Conservation (phyloP, 2,329 filamentous ascomycete species). For the Trichophyton benhamiae region DNA sequence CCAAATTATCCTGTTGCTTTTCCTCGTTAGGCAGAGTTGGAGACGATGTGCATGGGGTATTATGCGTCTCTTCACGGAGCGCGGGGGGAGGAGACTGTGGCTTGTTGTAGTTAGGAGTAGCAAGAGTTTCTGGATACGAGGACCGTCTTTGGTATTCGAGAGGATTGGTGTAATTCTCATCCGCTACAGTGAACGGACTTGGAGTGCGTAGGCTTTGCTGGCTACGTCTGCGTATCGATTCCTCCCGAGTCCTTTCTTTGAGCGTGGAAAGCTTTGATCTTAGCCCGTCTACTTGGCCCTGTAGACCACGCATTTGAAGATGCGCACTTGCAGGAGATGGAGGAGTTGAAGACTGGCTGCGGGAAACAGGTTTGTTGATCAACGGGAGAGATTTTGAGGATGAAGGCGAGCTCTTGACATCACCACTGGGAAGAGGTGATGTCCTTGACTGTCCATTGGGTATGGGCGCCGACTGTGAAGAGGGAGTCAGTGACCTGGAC, state of each 20-base stretch:
- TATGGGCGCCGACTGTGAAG: neutral
- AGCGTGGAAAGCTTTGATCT: slow-evolving; percentile 74
- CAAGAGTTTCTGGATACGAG: neutral
- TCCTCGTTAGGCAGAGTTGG: neutral
- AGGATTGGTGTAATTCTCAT: slow-evolving; percentile 41
- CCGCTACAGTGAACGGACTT: slow-evolving; percentile 67
- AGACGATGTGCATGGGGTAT: neutral
- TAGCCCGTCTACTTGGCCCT: slow-evolving; percentile 73
- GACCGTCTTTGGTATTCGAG: slow-evolving; percentile 1
- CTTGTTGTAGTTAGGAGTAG: neutral
- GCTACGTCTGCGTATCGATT: slow-evolving; percentile 65
- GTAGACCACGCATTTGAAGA: slow-evolving; percentile 60
- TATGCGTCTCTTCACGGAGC: neutral
- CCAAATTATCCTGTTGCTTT: neutral
- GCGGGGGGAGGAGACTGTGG: neutral
- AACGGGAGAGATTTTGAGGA: slow-evolving; percentile 19
- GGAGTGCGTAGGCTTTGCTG: slow-evolving; percentile 61
- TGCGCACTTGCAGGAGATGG: slow-evolving; percentile 57
- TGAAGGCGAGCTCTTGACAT: slow-evolving; percentile 18
- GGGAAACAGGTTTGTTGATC: slow-evolving; percentile 17
- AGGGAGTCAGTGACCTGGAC: neutral
- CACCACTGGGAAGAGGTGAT: slow-evolving; percentile 6
- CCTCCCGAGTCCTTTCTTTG: slow-evolving; percentile 64
- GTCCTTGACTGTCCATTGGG: slow-evolving; percentile 12
- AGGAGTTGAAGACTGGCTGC: slow-evolving; percentile 29